Conservation (phyloP, 139 green algal species). For the Haematococcus lacustris region DNA sequence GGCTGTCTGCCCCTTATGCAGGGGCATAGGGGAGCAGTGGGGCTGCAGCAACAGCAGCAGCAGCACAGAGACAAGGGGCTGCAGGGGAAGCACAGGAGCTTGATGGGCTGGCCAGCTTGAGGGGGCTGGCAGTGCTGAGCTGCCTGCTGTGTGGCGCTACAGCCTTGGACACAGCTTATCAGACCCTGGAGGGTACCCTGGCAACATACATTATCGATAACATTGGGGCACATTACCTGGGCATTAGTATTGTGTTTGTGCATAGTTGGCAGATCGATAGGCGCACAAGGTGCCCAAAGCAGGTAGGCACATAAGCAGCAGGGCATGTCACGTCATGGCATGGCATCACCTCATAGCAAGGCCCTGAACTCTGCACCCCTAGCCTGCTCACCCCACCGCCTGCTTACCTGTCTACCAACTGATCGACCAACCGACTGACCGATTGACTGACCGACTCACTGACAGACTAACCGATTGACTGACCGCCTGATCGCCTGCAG, state of each 20-base stretch:
- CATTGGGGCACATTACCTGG: no score
- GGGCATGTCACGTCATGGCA: not conserved
- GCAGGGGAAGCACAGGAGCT: not conserved
- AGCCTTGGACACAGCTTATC: no score
- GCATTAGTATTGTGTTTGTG: no score
- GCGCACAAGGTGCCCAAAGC: not conserved
- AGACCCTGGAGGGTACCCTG: no score
- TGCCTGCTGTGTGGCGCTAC: no score
- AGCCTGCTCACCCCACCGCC: no score
- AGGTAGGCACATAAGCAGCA: not conserved
- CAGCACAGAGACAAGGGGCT: not conserved
- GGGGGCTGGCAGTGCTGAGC: no score
- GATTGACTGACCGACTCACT: not conserved
- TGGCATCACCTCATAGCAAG: not conserved
- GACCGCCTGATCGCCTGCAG: constrained; percentile 31
- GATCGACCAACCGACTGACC: not conserved
- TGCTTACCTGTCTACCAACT: not conserved
- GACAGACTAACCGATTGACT: not conserved
- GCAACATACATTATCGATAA: no score
- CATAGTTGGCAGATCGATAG: not conserved
- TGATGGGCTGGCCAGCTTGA: not conserved
- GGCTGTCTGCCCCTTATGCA: no score
- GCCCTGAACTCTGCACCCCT: no score
- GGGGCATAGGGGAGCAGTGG: not conserved
- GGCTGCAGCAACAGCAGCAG: not conserved